These are phyloP conservation scores for Tylopilus rubrobrunneus DNA, from an alignment of 768 basidiomycete genomes.

Conservation along the genomic window DNA sequence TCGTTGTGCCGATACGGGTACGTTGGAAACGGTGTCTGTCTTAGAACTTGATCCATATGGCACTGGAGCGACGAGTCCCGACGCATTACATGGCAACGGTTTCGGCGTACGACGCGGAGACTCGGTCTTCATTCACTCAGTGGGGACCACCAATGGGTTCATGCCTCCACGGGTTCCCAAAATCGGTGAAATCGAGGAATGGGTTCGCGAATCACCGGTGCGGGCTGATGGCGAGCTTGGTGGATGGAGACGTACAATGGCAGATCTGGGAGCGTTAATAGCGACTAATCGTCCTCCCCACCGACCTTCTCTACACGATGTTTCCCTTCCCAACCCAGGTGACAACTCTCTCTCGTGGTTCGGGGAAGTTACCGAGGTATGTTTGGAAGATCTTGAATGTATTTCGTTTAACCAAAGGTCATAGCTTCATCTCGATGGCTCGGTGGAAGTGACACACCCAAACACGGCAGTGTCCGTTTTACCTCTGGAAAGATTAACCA, in stretches of 20 bases:
- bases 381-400: slow-evolving; percentile 18
- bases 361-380: slow-evolving; percentile 78
- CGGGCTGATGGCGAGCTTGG: slow-evolving; percentile 46
- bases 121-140: slow-evolving; percentile 74
- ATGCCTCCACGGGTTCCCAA: slow-evolving; percentile 67
- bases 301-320: slow-evolving; percentile 36
- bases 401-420: slow-evolving; percentile 6
- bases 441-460: slow-evolving; percentile 69
- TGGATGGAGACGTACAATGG: slow-evolving; percentile 73
- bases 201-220: slow-evolving; percentile 63
- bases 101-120: slow-evolving; percentile 83
- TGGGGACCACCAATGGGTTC: slow-evolving; percentile 70
- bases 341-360: slow-evolving; percentile 65
- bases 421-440: slow-evolving; percentile 73
- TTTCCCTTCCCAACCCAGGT: slow-evolving; percentile 39
- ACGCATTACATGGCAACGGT: slow-evolving; percentile 47
- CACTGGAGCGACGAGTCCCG: slow-evolving; percentile 45
- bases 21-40: slow-evolving; percentile 66
- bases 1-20: slow-evolving; percentile 49
- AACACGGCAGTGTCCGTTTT: slow-evolving; percentile 47
- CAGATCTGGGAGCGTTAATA: slow-evolving; percentile 57
- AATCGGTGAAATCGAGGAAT: slow-evolving; percentile 80
- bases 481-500: slow-evolving; percentile 65
- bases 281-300: slow-evolving; percentile 45
- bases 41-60: slow-evolving; percentile 90